Evolutionary conservation across 2,329 filamentous ascomycete species (phyloP).

Genomic region (Cytospora piceae): DNA sequence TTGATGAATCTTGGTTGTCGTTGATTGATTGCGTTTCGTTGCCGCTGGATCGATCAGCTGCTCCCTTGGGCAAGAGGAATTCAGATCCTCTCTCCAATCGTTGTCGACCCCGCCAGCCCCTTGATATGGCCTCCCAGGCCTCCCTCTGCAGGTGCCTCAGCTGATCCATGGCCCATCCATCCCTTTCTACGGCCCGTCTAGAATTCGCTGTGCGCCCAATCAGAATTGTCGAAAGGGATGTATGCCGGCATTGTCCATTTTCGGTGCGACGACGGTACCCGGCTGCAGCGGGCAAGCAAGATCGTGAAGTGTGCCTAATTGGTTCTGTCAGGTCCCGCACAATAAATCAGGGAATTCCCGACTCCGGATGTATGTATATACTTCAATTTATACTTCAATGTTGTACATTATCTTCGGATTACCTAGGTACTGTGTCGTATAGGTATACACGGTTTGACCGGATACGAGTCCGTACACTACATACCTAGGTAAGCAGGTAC

Average conservation of each 20-base stretch:
- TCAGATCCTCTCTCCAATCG: constrained; percentile 9
- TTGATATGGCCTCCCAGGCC: constrained; percentile 10
- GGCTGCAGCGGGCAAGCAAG: constrained; percentile 16
- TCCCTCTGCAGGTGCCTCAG: background rate
- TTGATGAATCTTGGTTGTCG: background rate
- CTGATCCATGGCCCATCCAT: constrained; percentile 8
- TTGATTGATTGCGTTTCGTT: background rate
- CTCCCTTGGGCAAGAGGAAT: constrained; percentile 23
- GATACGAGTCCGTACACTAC: background rate
- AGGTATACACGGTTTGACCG: too few relatives aligned
- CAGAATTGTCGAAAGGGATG: background rate
- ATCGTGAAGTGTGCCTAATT: constrained; percentile 18
- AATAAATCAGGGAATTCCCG: constrained; percentile 6
- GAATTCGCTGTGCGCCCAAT: constrained; percentile 12
- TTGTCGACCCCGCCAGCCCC: constrained; percentile 22
- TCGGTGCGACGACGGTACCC: constrained; percentile 13
- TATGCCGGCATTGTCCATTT: background rate
- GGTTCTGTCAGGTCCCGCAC: constrained; percentile 10
- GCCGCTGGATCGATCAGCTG: constrained; percentile 13
- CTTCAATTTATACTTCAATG: too few relatives aligned
- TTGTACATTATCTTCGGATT: too few relatives aligned
- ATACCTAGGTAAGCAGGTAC: background rate
- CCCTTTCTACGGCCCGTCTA: constrained; percentile 23
- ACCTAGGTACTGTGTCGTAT: background rate
- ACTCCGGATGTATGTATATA: background rate